Conservation (phyloP, 2,329 filamentous ascomycete species). For the Spiromastix sp. region DNA sequence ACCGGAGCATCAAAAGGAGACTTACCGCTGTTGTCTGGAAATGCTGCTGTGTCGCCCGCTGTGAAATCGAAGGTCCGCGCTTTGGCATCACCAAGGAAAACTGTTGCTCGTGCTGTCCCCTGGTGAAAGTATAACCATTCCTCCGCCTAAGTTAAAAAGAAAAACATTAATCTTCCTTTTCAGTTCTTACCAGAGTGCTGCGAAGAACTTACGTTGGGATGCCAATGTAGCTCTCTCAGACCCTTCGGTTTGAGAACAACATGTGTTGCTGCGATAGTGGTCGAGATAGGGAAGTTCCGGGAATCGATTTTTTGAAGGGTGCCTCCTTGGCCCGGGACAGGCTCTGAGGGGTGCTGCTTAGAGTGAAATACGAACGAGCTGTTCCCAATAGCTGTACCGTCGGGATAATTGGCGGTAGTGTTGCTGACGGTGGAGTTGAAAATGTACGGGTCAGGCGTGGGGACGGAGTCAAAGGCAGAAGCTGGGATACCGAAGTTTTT, state of each 20-base stretch:
- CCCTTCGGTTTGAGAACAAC: slow-evolving; percentile 54
- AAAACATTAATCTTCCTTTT: no score
- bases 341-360: slow-evolving; percentile 44
- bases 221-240: slow-evolving; percentile 59
- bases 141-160: slow-evolving; percentile 44
- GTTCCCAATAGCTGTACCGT: slow-evolving; percentile 43
- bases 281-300: slow-evolving; percentile 55
- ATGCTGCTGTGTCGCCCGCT: slow-evolving; percentile 57
- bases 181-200: no score
- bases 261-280: slow-evolving; percentile 55
- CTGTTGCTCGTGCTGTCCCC: slow-evolving; percentile 51
- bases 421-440: slow-evolving; percentile 44
- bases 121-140: slow-evolving; percentile 64
- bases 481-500: slow-evolving; percentile 58
- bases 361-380: slow-evolving; percentile 54
- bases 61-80: slow-evolving; percentile 58
- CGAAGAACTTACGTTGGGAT: slow-evolving; percentile 51
- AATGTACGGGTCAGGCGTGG: slow-evolving; percentile 51
- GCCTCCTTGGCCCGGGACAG: slow-evolving; percentile 52
- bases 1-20: no score
- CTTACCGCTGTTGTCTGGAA: slow-evolving; percentile 49
- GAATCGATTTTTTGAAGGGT: slow-evolving; percentile 55
- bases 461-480: slow-evolving; percentile 50
- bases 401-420: slow-evolving; percentile 38
- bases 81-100: slow-evolving; percentile 52